Evolutionary conservation across 192 early-diverging fungal species (phyloP).

Genomic region (Gigaspora rosea): DNA sequence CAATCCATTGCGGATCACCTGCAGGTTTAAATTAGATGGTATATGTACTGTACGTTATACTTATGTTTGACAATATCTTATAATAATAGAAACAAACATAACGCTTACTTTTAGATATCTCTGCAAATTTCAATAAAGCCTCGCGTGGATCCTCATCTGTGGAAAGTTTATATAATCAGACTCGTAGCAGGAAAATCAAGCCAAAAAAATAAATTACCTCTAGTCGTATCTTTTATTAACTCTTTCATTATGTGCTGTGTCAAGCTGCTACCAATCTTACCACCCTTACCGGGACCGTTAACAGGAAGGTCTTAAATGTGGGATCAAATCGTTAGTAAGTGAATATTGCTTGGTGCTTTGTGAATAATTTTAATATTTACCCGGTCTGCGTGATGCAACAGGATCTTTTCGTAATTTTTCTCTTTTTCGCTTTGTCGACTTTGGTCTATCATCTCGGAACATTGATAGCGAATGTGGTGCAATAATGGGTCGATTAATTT

Average conservation of each 20-base stretch:
- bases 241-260: conserved; percentile 87
- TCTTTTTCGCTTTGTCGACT: conserved; percentile 67
- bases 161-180: conserved; percentile 34
- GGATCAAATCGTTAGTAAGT: conserved; percentile 13
- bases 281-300: conserved; percentile 80
- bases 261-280: conserved; percentile 79
- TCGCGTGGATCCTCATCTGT: conserved; percentile 92
- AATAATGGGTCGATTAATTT: conserved; percentile 73
- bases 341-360: not conserved
- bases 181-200: conserved; percentile 17
- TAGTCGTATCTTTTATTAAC: conserved; percentile 67
- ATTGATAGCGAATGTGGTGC: conserved; percentile 87
- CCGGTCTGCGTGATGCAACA: conserved; percentile 70
- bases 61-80: not conserved
- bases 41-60: not conserved
- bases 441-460: conserved; percentile 75
- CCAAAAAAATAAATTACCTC: conserved; percentile 38
- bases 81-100: not conserved
- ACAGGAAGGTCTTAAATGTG: conserved; percentile 61
- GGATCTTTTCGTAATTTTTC: conserved; percentile 76
- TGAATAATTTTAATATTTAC: conserved; percentile 32
- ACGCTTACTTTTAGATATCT: conserved; percentile 56
- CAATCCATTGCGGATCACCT: conserved; percentile 84
- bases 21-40: not conserved
- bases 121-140: conserved; percentile 86